A percentile compares a stretch with the other conserved stretches of the same genome.
Conservation (phyloP, 2,329 filamentous ascomycete genomes). For the Aspergillus sojae region DNA sequence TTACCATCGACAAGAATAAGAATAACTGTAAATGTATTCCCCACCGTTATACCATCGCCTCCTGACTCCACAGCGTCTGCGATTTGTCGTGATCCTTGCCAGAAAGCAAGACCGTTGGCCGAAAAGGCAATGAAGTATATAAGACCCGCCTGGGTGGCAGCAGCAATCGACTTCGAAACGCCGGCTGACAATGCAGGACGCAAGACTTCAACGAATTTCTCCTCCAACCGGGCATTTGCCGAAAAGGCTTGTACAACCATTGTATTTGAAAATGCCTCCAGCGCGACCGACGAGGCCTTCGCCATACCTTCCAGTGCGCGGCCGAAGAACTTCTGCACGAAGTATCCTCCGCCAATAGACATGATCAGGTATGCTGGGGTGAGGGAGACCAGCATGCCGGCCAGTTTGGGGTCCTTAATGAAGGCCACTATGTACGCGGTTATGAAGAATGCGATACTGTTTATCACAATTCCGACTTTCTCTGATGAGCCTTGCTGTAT, state of each 20-base stretch:
- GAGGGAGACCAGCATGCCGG: conserved; percentile 65
- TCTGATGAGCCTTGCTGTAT: conserved; percentile 71
- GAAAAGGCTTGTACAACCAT: conserved; percentile 66
- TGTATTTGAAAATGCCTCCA: conserved; percentile 63
- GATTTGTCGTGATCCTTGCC: conserved; percentile 64
- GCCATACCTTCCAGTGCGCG: conserved; percentile 57
- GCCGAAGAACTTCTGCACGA: conserved; percentile 53
- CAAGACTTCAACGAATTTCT: conserved; percentile 60
- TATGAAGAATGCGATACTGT: conserved; percentile 58
- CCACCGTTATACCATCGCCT: conserved; percentile 31
- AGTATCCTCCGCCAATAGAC: conserved; percentile 58
- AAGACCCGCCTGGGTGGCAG: conserved; percentile 61
- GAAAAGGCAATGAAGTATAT: conserved; percentile 70
- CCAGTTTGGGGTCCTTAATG: conserved; percentile 63
- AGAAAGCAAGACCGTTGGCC: conserved; percentile 69
- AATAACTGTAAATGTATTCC: conserved; percentile 42
- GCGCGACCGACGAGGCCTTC: conserved; percentile 64
- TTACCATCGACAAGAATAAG: conserved; percentile 38
- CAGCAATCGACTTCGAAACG: conserved; percentile 60
- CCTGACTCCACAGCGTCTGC: conserved; percentile 35
- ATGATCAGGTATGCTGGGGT: conserved; percentile 66
- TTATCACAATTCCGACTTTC: conserved; percentile 62
- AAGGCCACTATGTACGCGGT: conserved; percentile 70
- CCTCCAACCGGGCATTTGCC: conserved; percentile 61
- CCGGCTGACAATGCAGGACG: conserved; percentile 54